Evolutionary conservation across 495 filamentous ascomycete species (phyloP), one percentile per base, ranked within the genome.

Genomic region (Penicillium bovifimosum): DNA sequence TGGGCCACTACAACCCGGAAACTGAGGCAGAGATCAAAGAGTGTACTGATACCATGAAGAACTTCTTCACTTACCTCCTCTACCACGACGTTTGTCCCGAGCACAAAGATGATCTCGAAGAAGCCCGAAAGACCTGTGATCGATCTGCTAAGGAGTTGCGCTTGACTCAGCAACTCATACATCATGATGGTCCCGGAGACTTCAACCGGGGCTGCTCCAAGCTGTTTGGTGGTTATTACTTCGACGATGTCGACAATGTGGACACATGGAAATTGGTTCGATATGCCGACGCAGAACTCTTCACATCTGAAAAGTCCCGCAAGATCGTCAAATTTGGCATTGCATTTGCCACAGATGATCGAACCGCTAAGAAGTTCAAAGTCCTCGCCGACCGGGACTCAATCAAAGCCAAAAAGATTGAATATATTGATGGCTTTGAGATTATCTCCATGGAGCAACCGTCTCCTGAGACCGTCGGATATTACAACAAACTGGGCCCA

Each of bases 31-130:
- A 72, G 39, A 64, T 88, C 50, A 74, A 79, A 43, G 51, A 75
- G 14, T 75, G 72, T 10, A 77, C 80, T 11, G 70, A 74, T 13
- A 80, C 93, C 5, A 74, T 96, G 41, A 79, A 79, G 44, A 96
- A 93, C 67, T 96, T 96, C 66, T 79, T 95, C 51, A 90, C 90
- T 56, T 98, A 96, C 59, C 76, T 96, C 8, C 73, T 90, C 10
- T 78, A 79, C 50, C 92, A 96, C 59, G 76, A 87, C 32, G 93
- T 95, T 11, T 95, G 89, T 55, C 86, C 86, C 3, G 93, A 98
- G 57, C 85, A 91, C 64, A 71, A 59, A 0, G 73, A 76, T 0
- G 78, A 87, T 54, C 76, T 97, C 44, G 65, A 80, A 26, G 75
- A 73, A 2, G 91, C 91, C 2, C 75, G 85, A 18, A 63, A 58